Conservation (phyloP, 495 filamentous ascomycete species). For the Bombardia bombarda region DNA sequence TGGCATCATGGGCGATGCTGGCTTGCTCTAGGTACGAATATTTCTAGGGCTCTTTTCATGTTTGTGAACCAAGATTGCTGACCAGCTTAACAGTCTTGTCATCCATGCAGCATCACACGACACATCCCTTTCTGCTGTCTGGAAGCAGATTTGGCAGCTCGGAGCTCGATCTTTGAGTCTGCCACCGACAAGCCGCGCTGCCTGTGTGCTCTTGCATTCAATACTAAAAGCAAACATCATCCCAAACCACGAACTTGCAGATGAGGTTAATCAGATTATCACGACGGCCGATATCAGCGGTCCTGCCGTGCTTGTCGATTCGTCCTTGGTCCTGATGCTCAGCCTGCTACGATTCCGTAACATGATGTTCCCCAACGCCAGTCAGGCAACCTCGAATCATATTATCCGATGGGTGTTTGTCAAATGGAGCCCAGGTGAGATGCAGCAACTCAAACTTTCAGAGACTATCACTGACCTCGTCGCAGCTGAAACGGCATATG, state of each 20-base stretch:
- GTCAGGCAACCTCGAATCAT: conserved; percentile 55
- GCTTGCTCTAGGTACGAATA: conserved; percentile 49
- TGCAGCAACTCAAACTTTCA: background rate
- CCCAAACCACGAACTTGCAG: conserved; percentile 51
- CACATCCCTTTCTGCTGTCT: conserved; percentile 29
- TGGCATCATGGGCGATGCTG: conserved; percentile 49
- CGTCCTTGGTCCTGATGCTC: conserved; percentile 66
- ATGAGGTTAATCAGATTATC: conserved; percentile 60
- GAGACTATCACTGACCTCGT: background rate
- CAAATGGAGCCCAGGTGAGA: conserved; percentile 66
- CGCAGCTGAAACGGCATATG: conserved; percentile 31
- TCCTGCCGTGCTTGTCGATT: conserved; percentile 70
- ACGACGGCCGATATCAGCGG: conserved; percentile 71
- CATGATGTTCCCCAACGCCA: conserved; percentile 54
- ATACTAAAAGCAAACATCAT: conserved; percentile 58
- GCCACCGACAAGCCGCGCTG: conserved; percentile 63
- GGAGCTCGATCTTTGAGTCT: conserved; percentile 63
- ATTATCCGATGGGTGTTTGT: conserved; percentile 73
- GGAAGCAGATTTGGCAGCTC: conserved; percentile 71
- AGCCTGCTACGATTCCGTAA: conserved; percentile 51
- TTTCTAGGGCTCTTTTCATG: background rate
- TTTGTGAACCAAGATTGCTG: background rate
- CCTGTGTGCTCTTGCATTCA: conserved; percentile 65
- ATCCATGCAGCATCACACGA: conserved; percentile 11
- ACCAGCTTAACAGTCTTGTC: conserved; percentile 5